Percentiles rank a stretch among this genome's conserved stretches.
Evolutionary conservation across 805 yeast genomes (phyloP).

Genomic region (Cyberlindnera sargentensis): DNA sequence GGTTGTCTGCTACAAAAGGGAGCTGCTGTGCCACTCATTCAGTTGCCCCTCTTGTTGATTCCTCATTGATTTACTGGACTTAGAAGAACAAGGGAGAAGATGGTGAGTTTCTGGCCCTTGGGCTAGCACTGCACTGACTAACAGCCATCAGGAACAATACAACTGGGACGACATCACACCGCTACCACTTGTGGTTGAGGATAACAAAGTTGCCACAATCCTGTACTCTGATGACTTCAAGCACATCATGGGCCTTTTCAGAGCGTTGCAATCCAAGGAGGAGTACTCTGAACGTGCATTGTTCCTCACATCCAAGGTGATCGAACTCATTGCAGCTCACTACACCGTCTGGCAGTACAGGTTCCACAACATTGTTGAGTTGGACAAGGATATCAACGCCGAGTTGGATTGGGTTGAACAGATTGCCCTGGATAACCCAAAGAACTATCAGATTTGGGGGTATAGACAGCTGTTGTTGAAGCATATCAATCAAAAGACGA

Average conservation of each 20-base stretch:
- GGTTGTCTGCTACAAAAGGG: too few species aligned
- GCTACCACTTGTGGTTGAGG: conserved; percentile 34
- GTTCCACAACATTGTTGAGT: conserved; percentile 38
- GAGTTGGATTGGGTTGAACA: conserved; percentile 80
- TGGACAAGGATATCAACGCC: conserved; percentile 31
- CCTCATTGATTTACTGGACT: too few species aligned
- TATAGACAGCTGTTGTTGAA: conserved; percentile 67
- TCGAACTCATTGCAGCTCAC: conserved; percentile 75
- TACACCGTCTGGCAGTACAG: conserved; percentile 85
- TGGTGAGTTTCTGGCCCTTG: not conserved
- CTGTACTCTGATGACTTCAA: conserved; percentile 69
- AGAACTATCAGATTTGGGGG: conserved; percentile 97
- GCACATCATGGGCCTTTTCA: conserved; percentile 49
- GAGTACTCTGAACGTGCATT: conserved; percentile 72
- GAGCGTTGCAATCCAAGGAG: conserved; percentile 48
- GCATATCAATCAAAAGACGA: conserved; percentile 26
- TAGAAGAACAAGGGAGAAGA: too few species aligned
- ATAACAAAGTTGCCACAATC: conserved; percentile 51
- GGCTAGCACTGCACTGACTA: not conserved
- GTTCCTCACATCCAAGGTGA: conserved; percentile 53
- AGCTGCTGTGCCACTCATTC: too few species aligned
- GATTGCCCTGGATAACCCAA: conserved; percentile 68
- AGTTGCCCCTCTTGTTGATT: too few species aligned
- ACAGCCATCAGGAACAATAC: conserved; percentile 16
- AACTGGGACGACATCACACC: conserved; percentile 39